Base-by-base conservation (phyloP, 73 alveolate genomes). In the Paramecium octaurelia region DNA sequence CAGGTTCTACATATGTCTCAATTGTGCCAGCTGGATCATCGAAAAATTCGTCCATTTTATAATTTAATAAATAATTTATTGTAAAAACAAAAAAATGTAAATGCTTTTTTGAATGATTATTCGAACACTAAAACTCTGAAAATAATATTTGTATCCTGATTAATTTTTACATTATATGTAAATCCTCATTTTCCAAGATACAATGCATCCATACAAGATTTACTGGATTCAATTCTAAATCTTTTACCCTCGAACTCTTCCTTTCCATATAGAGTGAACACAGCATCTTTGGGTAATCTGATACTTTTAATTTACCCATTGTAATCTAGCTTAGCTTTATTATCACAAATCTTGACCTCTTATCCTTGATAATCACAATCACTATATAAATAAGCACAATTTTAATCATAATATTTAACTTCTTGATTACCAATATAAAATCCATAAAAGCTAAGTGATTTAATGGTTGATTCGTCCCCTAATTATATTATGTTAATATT, bases 381-480 rank as follows among this genome's bases (percentile, higher is more conserved):
- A 80, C 91, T 80, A 43, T 43, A 80, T 20, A 80, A 48, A 27
- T 80, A 80, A 80, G 91, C 91, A 80, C 91, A 80, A 27, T 48
- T 48, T 46, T 80, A 24, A 44, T 80, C 91, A 23, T 40, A 80
- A 24, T 20, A 42, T 43, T 43, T 44, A 16, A 80, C 91, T 24
- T 80, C 75, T 24, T 80, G 10, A 48, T 80, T 80, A 18, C 91
- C 91, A 20, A 80, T 24, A 42, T 44, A 80, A 27, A 80, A 42
- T 80, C 70, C 75, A 31, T 42, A 34, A 44, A 80, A 80, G 57
- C 75, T 80, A 24, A 80, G 34, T 80, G 27, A 42, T 80, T 80
- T 23, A 16, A 80, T 31, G 2, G 43, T 44, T 31, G 76, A 42
- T 23, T 80, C 91, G 21, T 48, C 75, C 91, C 91, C 91, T 80